Percentiles rank a stretch among this genome's conserved stretches.
These are phyloP conservation scores for Lactuca saligna DNA, from an alignment of 129 eudicot species.

Conservation along the genomic window DNA sequence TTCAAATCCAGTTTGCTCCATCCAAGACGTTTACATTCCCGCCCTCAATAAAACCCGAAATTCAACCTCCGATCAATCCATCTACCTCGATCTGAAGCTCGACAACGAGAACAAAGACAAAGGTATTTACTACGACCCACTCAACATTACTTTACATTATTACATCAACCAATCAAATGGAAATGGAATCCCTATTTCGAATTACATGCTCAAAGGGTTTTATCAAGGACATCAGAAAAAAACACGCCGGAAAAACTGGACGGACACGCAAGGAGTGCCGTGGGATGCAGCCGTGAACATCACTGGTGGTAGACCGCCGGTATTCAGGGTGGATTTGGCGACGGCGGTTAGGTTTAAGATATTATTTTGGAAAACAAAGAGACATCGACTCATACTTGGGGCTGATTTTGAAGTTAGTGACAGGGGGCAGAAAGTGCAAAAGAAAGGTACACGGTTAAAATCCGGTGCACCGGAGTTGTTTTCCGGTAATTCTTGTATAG, in stretches of 20 bases:
- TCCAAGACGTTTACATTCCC: slow-evolving; percentile 59
- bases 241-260: slow-evolving; percentile 37
- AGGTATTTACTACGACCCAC: slow-evolving; percentile 50
- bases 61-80: slow-evolving; percentile 36
- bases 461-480: slow-evolving; percentile 47
- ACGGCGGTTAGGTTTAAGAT: slow-evolving; percentile 67
- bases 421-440: slow-evolving; percentile 45
- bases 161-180: slow-evolving; percentile 17
- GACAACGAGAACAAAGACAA: slow-evolving; percentile 62
- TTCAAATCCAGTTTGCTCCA: slow-evolving; percentile 50
- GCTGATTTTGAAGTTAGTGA: slow-evolving; percentile 49
- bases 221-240: slow-evolving; percentile 63
- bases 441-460: slow-evolving; percentile 57
- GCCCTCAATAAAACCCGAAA: slow-evolving; percentile 47
- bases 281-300: slow-evolving; percentile 30
- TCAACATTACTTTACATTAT: slow-evolving; percentile 38
- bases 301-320: slow-evolving; percentile 35
- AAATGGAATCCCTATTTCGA: slow-evolving; percentile 27
- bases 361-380: slow-evolving; percentile 57
- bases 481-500: slow-evolving; percentile 4
- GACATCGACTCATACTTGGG: slow-evolving; percentile 38
- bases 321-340: slow-evolving; percentile 44
- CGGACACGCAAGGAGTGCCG: slow-evolving; percentile 33
- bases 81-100: slow-evolving; percentile 62
- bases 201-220: slow-evolving; percentile 40